Base-by-base conservation (phyloP, 768 basidiomycete species). In the Trichaptum fuscoviolaceum region DNA sequence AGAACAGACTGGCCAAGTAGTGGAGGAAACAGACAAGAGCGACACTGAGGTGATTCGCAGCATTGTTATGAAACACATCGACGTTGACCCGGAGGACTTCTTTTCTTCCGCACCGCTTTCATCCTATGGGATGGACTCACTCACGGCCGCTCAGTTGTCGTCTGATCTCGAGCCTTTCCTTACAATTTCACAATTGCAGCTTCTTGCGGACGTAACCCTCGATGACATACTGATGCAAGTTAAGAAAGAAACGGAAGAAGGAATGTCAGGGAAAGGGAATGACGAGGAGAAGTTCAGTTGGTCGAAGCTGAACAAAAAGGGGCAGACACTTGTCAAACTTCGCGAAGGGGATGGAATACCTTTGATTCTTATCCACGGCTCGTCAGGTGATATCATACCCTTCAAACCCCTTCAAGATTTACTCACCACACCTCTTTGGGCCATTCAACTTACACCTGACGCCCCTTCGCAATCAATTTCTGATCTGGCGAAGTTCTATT, bases 141-240 rank as follows among this genome's bases (percentile, higher is more conserved):
- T 30, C 8, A 30, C 30, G 8, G 30, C 30, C 30, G 30, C 30
- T 30, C 30, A 30, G 30, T 8, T 30, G 30, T 30, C 30, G 30
- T 30, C 30, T 30, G 30, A 30, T 30, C 30, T 30, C 30, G 30
- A 30, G 8, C 30, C 30, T 2, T 30, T 30, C 30, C 30, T 30
- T 20, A 63, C 71, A 27, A 68, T 77, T 35, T 73, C 77, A 1
- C 79, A 80, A 65, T 69, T 80, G 63, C 79, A 80, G 65, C 71
- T 80, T 4, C 69, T 80, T 12, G 77, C 72, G 5, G 76, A 76
- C 62, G 64, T 79, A 57, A 73, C 72, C 18, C 70, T 78, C 25
- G 69, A 68, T 5, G 75, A 79, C 52, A 70, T 80, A 30, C 30
- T 30, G 4, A 30, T 3, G 30, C 30, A 8, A 3, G 30, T 8